Conservation (phyloP, 345 rosid genomes). For the Eucalyptus sp. region DNA sequence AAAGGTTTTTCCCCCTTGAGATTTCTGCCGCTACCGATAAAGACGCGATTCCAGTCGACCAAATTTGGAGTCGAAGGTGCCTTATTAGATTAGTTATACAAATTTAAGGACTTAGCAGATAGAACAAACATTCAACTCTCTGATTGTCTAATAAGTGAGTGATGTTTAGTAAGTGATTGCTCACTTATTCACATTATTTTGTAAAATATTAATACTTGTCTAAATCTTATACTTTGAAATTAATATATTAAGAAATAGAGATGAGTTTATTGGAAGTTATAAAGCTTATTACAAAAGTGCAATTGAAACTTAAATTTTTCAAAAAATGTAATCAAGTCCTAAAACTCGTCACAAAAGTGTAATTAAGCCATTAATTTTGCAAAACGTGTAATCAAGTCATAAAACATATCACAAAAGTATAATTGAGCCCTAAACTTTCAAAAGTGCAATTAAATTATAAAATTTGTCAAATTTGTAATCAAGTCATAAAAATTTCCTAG, state of each 20-base stretch:
- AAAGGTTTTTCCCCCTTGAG: neutral
- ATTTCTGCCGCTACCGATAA: no score
- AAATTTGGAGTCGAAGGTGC: neutral
- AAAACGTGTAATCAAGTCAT: no score
- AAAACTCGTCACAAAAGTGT: no score
- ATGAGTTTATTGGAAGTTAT: neutral
- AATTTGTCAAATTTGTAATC: no score
- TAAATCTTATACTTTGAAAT: neutral
- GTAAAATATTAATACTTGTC: neutral
- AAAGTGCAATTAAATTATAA: no score
- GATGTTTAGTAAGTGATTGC: neutral
- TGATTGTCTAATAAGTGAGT: neutral
- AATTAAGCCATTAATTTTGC: no score
- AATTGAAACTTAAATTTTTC: no score
- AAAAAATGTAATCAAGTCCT: no score
- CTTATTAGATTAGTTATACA: neutral
- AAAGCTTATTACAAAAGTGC: no score
- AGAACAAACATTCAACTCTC: neutral
- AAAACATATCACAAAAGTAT: no score
- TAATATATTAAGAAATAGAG: neutral
- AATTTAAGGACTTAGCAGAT: neutral
- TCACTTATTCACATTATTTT: neutral
- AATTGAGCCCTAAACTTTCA: neutral
- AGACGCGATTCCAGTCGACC: neutral
- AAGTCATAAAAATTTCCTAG: rapidly evolving